Conservation (phyloP, 768 basidiomycete species). For the Termitomyces sp. region DNA sequence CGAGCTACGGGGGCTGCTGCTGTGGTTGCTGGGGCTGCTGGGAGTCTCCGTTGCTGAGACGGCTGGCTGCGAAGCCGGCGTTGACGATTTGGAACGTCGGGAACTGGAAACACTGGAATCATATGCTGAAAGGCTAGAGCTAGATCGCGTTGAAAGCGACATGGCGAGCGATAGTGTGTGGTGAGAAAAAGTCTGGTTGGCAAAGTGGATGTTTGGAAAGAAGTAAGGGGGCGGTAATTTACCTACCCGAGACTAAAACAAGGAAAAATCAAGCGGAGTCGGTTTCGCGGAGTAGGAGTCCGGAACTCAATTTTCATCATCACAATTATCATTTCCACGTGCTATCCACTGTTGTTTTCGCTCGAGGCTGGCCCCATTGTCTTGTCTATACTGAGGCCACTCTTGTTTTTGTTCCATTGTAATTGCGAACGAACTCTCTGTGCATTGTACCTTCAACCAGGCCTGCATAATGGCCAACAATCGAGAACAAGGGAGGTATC, state of each 20-base stretch:
- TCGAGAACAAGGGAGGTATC: not conserved
- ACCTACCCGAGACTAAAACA: not conserved
- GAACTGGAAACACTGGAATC: not conserved
- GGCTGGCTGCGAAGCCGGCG: not conserved
- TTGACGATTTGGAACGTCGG: not conserved
- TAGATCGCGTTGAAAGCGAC: not conserved
- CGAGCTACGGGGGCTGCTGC: not conserved
- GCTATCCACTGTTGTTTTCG: not conserved
- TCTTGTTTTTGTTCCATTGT: not conserved
- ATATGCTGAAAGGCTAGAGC: not conserved
- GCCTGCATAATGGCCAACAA: not conserved
- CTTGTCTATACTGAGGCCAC: not conserved
- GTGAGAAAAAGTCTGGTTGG: not conserved
- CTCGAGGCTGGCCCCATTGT: not conserved
- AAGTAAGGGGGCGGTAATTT: constrained; percentile 1
- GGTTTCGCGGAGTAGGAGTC: not conserved
- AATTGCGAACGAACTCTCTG: not conserved
- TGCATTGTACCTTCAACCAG: not conserved
- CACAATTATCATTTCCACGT: not conserved
- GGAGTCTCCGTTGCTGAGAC: not conserved
- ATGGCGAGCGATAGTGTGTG: not conserved
- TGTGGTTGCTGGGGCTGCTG: not conserved
- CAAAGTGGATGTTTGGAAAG: not conserved
- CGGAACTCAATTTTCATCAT: not conserved
- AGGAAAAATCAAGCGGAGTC: not conserved